Evolutionary conservation across 441 rosid genomes (phyloP), one percentile per base, ranked within the genome.

Genomic region (Iberis amara): DNA sequence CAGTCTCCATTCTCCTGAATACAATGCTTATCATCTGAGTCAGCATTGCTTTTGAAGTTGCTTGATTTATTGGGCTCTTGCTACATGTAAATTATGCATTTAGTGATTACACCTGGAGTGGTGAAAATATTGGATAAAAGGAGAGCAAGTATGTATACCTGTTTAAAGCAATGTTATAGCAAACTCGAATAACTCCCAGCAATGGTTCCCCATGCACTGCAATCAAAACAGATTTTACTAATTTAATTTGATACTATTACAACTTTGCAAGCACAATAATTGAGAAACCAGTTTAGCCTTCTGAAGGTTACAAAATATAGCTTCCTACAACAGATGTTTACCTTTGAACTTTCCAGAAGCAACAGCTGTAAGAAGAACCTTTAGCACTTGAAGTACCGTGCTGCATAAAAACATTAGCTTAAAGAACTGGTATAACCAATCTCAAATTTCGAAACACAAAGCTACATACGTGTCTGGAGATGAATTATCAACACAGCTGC

Each of bases 41-140:
- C 79, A 94, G 68, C 99, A 94, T 94, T 61, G 99, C 99, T 78
- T 89, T 94, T 31, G 99, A 86, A 18, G 99, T 94, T 37, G 94
- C 95, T 79, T 94, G 99, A 72, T 94, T 89, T 70, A 94, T 75
- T 14, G 89, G 96, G 76, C 96, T 94, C 89, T 94, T 94, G 88
- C 97, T 94, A 67, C 77, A 79, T 57, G 72, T 48, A 62, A 66
- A 75, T 59, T 72, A 52, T 38, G 68, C 43, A 61, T 32, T 67
- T 53, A 56, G 62, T 65, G 41, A 78, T 64, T 56, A 53, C 69
- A 32, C 52, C 53, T 55, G 64, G 47, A 56, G 59, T 47, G 37
- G 39, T 42, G 44, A 43, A 57, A 23, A 7, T 9, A 37, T 52
- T 55, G 21, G 43, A 11, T 10, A 11, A 49, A 38, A 40, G 55